Conservation (phyloP, 768 basidiomycete species). For the Crucibulum laeve region DNA sequence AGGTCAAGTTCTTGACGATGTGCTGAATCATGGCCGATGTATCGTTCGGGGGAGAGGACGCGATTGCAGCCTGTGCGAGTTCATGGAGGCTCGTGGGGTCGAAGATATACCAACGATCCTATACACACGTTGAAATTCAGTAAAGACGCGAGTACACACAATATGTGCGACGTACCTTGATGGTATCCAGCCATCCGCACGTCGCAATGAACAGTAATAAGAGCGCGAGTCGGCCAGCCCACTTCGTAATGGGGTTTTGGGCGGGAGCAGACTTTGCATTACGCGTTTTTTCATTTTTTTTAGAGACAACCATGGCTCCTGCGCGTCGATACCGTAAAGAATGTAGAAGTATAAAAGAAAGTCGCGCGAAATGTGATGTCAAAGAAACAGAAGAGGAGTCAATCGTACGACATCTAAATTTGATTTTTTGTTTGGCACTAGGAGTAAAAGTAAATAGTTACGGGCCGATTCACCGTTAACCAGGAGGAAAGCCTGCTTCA, state of each 20-base stretch:
- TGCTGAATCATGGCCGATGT: conserved; percentile 72
- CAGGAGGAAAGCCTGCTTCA: too few relatives aligned
- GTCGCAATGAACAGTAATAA: conserved; percentile 29
- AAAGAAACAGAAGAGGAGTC: too few relatives aligned
- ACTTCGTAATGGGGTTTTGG: conserved; percentile 17
- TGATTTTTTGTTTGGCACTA: too few relatives aligned
- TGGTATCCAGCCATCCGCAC: conserved; percentile 52
- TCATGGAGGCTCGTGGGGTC: conserved; percentile 68
- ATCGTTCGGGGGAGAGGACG: conserved; percentile 51
- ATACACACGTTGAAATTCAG: conserved; percentile 1
- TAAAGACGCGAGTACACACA: neutral
- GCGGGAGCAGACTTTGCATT: neutral
- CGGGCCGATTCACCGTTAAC: too few relatives aligned
- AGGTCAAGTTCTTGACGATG: conserved; percentile 77
- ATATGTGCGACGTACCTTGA: conserved; percentile 45
- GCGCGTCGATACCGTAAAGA: neutral
- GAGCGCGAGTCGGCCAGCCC: conserved; percentile 30
- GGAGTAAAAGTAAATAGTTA: too few relatives aligned
- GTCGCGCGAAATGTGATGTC: too few relatives aligned
- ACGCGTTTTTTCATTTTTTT: conserved; percentile 1
- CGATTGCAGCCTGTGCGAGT: conserved; percentile 72
- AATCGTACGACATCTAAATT: too few relatives aligned
- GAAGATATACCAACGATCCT: conserved; percentile 89
- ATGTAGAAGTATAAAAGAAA: neutral
- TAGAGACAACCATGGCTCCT: conserved; percentile 1